Percentiles rank a stretch among this genome's conserved stretches.
phyloP scores from a whole-genome alignment of 352 stramenopile genomes.

The Salisapilia sapeloensis region DNA sequence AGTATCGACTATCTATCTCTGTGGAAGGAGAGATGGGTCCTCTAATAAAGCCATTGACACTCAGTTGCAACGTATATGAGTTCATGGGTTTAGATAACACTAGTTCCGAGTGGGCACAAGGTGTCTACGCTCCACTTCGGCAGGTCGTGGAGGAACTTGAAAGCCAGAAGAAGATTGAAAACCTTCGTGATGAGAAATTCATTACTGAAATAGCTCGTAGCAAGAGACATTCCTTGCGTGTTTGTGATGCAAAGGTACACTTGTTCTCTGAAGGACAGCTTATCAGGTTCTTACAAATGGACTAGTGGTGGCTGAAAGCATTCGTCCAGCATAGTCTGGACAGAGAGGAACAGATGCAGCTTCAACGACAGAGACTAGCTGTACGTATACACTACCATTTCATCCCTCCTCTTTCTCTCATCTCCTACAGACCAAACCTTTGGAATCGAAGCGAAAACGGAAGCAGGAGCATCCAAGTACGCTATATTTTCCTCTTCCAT shows the following conservation, averaged over 20 bases:
- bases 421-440: constrained; percentile 13
- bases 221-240: constrained; percentile 43
- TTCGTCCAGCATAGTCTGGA: constrained; percentile 63
- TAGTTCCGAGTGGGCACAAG: constrained; percentile 20
- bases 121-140: constrained; percentile 40
- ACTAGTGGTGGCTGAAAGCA: constrained; percentile 52
- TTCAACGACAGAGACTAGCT: no score
- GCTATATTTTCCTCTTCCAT: no score
- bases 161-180: constrained; percentile 16
- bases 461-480: constrained; percentile 52
- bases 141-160: constrained; percentile 30
- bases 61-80: constrained; percentile 54
- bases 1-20: constrained; percentile 41
- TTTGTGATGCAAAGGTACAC: constrained; percentile 52
- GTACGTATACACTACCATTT: no score
- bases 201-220: constrained; percentile 25
- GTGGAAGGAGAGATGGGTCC: constrained; percentile 32
- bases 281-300: not conserved
- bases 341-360: constrained; percentile 28
- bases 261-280: no score
- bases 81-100: constrained; percentile 62
- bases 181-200: constrained; percentile 41
- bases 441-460: constrained; percentile 33
- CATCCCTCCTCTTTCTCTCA: no score
- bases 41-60: constrained; percentile 29